Base-by-base conservation (phyloP, 1,139 yeast genomes). In the Sugiyamaella neomexicana region DNA sequence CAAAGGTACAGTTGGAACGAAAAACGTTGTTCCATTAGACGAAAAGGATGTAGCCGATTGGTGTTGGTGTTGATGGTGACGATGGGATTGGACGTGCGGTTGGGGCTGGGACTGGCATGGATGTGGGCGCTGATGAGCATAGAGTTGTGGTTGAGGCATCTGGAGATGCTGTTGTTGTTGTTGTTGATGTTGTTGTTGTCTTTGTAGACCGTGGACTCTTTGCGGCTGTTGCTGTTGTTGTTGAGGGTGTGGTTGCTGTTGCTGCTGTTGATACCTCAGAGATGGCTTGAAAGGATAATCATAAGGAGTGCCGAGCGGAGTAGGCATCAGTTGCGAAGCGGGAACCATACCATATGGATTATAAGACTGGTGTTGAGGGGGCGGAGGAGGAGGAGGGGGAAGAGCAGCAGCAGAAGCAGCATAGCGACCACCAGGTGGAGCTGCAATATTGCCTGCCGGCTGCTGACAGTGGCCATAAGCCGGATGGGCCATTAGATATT, bases 21-120 rank as follows among this genome's bases (percentile, higher is more conserved):
- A 64, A 40, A 62, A 64, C 9, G 65, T 64, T 1, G 66, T 62
- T 9, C 66, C 67, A 49, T 62, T 60, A 2, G 62, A 57, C 12
- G 65, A 59, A 38, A 58, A 60, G 9, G 63, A 54, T 13, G 58
- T 39, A 4, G 57, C 27, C 10, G 52, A 20, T 3, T 40, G 51
- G 40, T 38, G 50, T 43, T 13, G 51, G 23, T 46, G 55, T 29
- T 23, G 50, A 39, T 23, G 58, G 45, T 34, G 51, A 31, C 37
- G 50, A 20, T 49, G 44, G 31, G 42, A 45, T 34, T 31, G 53
- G 43, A 17, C 40, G 13, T 36, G 53, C 34, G 43, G 36, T 41
- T 36, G 43, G 9, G 23, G 9, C 4, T 37, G 41, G 41, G 41
- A 5, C 27, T 17, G 50, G 2, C 12, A 34, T 13, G 39, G 37